Evolutionary conservation across 441 rosid genomes (phyloP), one percentile per base, ranked within the genome.

Genomic region (Populus trichocarpa): DNA sequence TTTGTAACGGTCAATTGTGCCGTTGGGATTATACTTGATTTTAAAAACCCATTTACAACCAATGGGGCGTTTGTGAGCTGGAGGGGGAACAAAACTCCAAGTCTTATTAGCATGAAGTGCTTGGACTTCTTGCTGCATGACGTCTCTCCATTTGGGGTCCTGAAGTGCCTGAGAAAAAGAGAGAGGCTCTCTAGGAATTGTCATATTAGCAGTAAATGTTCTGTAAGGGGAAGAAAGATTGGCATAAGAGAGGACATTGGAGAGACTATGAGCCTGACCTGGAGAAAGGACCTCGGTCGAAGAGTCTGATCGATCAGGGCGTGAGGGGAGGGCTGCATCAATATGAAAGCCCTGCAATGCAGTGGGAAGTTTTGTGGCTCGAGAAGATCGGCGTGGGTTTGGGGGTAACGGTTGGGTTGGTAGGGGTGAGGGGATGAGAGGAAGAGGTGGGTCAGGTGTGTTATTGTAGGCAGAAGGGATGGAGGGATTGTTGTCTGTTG

Each of bases 1-100:
- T 40, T 79, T 79, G 11, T 79, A 79, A 1, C 30, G 6, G 0
- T 68, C 65, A 23, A 79, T 11, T 5, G 10, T 67, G 13, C 75
- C n/a, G 32, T 74, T 32, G 5, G 33, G 23, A 4, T 70, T 8
- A 3, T 18, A 16, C 23, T 80, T 80, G 0, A 46, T 35, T 65
- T 80, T 74, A 4, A 26, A 79, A 0, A 64, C 69, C 36, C 26
- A 77, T 28, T 16, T 69, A 5, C 28, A 36, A 0, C 75, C 28
- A 8, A 78, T 3, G 6, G 8, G 68, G 1, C 18, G 9, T 14
- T 72, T 72, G 2, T 26, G 23, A 5, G 8, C 10, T 26, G 67
- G 72, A 0, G 71, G 8, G 8, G 40, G 8, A 2, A 30, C 23
- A 2, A 78, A 8, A 25, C 26, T 25, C 26, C 26, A 25, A 25